Base-by-base conservation (phyloP, 371 early-diverging fungal genomes). In the Apophysomyces variabilis region DNA sequence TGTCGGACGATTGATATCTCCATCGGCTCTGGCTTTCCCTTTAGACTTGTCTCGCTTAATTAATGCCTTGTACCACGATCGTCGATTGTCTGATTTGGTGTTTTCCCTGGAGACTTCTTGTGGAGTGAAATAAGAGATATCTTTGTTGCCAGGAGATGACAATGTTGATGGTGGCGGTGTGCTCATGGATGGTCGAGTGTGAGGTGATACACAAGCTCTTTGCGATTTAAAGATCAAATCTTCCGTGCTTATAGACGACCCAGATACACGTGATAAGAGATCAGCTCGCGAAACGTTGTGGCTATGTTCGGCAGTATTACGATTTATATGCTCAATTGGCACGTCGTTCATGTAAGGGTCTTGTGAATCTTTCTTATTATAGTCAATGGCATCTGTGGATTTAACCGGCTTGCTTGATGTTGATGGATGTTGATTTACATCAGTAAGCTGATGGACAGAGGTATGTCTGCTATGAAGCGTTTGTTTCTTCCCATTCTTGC, bases 51-150 rank as follows among this genome's bases (percentile, higher is more conserved):
- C 73, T 3, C 65, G 59, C 45, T 67, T 74, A 35, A 70, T 66
- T 4, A 70, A 57, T 3, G 61, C 56, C 9, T 70, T 70, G 26
- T 70, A 70, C 74, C 74, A 74, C 12, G 74, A 70, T 43, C 59
- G 62, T n/a, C 74, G 66, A 8, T 56, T 59, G 4, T 67, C 67
- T 41, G 41, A 11, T 41, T 8, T 13, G 5, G 38, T 38, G 6
- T 61, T 62, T 36, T 54, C 62, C 14, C 38, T 62, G n/a, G 16
- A 47, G 13, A 18, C n/a, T n/a, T 47, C 47, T 18, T 47, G 47
- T 14, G 47, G 16, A n/a, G 7, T 21, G 16, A 47, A 7, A 18
- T 21, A 14, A 14, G 13, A 18, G 0, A 47, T 18, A 14, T 47
- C 47, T 47, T 47, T 47, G 18, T n/a, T n/a, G 16, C 47, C 7